Evolutionary conservation across 2,329 filamentous ascomycete genomes (phyloP), one percentile per base, ranked within the genome.

Genomic region (Cladosporium sp.): DNA sequence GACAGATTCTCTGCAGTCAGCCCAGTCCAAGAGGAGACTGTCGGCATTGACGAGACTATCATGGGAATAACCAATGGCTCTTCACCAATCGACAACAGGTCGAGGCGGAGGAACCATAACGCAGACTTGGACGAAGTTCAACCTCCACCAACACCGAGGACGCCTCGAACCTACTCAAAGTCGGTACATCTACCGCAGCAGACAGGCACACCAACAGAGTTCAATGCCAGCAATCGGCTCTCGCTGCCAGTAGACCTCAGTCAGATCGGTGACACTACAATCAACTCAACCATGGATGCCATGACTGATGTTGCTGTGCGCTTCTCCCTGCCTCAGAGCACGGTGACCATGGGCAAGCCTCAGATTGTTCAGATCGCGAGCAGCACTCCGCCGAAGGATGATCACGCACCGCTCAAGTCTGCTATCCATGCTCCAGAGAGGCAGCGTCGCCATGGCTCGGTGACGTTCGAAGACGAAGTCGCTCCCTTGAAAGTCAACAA

Each of bases 221-320:
- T 68, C 2, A 68, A 68, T 41, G n/a, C 21, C 34, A 73, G 66
- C 52, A 74, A 73, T 67, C 73, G 74, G 18, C 73, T 71, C 30
- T 77, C 74, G 8, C 65, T 77, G 57, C 75, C 74, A 34, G 70
- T 72, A 12, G 74, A 75, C 58, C 66, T 76, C 54, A 76, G 74
- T 65, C 72, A 70, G 47, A 68, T 75, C 49, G 72, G 71, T 12
- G 75, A 75, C 28, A 74, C 69, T 21, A 74, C 75, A 2, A 59
- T 72, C 58, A 73, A 74, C 60, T 73, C 70, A 52, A 74, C 69
- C 12, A 74, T 74, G 5, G 74, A 77, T 57, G 73, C 74, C 68
- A 69, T 77, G 55, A 78, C 76, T 7, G 76, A 78, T 66, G 71
- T 78, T 30, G 76, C 76, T 54, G 73, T 78, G n/a, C 76, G 75